These are phyloP conservation scores for Phytophthora vignae DNA, from an alignment of 352 stramenopile species.

Conservation along the genomic window DNA sequence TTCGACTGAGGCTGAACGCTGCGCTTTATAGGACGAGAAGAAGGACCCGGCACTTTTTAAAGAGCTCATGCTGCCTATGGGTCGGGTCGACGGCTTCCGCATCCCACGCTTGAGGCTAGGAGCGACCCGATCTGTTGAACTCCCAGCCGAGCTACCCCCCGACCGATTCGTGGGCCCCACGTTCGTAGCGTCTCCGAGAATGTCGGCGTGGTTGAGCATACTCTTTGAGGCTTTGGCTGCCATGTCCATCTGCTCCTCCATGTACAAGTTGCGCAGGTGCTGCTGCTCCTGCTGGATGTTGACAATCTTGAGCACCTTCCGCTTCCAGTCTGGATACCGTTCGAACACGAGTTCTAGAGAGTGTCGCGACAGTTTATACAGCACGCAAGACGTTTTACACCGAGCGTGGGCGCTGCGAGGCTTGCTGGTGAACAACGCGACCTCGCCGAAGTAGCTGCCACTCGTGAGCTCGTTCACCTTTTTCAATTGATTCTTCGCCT, in stretches of 20 bases:
- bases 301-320: conserved; percentile 61
- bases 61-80: conserved; percentile 8
- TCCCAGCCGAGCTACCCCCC: conserved; percentile 7
- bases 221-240: conserved; percentile 14
- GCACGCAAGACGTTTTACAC: conserved; percentile 62
- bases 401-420: conserved; percentile 54
- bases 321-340: conserved; percentile 71
- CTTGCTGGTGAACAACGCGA: conserved; percentile 58
- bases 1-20: conserved; percentile 25
- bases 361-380: conserved; percentile 57
- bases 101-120: background rate
- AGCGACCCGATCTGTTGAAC: background rate
- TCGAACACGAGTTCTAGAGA: conserved; percentile 73
- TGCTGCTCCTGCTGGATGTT: conserved; percentile 63
- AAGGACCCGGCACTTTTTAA: conserved; percentile 20
- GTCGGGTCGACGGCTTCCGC: conserved; percentile 1
- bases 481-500: conserved; percentile 40
- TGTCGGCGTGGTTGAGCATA: conserved; percentile 26
- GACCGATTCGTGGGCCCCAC: background rate
- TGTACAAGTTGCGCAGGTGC: conserved; percentile 62
- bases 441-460: conserved; percentile 67
- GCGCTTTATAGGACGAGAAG: conserved; percentile 41
- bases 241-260: conserved; percentile 68
- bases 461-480: conserved; percentile 68
- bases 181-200: conserved; percentile 6